Conservation (phyloP, 2,329 filamentous ascomycete genomes). For the Aspergillus intermedius region DNA sequence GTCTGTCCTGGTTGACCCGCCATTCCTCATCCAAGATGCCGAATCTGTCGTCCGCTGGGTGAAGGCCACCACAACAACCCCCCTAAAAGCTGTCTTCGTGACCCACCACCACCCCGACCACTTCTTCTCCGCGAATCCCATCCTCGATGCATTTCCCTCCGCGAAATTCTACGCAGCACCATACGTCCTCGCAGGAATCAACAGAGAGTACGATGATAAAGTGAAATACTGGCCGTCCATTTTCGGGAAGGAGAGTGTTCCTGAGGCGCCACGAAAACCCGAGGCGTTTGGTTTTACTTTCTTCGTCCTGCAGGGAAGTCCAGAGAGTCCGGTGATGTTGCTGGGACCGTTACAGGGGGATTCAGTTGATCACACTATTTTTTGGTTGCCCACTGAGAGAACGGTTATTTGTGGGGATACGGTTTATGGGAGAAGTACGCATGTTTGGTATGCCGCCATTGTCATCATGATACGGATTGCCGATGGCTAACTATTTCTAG, state of each 20-base stretch:
- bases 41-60: constrained; percentile 22
- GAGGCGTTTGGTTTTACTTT: constrained; percentile 21
- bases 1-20: constrained; percentile 23
- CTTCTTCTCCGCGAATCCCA: constrained; percentile 26
- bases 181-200: constrained; percentile 26
- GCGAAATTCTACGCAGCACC: constrained; percentile 17
- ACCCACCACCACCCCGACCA: constrained; percentile 33
- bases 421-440: constrained; percentile 26
- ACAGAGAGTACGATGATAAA: constrained; percentile 30
- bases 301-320: constrained; percentile 21
- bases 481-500: constrained; percentile 4
- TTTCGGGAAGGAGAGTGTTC: constrained; percentile 23
- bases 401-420: constrained; percentile 24
- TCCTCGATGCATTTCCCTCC: constrained; percentile 21
- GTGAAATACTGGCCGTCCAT: constrained; percentile 24
- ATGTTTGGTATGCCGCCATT: constrained; percentile 19
- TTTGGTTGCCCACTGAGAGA: constrained; percentile 23
- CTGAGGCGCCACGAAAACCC: constrained; percentile 19
- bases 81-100: constrained; percentile 26
- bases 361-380: constrained; percentile 23
- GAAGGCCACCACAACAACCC: constrained; percentile 14
- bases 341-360: constrained; percentile 28
- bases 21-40: constrained; percentile 27
- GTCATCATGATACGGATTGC: neutral
- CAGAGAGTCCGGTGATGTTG: constrained; percentile 18